A percentile compares a stretch with the other conserved stretches of the same genome.
phyloP scores from a whole-genome alignment of 768 basidiomycete species.

The Tylopilus plumbeoviolaceoides region DNA sequence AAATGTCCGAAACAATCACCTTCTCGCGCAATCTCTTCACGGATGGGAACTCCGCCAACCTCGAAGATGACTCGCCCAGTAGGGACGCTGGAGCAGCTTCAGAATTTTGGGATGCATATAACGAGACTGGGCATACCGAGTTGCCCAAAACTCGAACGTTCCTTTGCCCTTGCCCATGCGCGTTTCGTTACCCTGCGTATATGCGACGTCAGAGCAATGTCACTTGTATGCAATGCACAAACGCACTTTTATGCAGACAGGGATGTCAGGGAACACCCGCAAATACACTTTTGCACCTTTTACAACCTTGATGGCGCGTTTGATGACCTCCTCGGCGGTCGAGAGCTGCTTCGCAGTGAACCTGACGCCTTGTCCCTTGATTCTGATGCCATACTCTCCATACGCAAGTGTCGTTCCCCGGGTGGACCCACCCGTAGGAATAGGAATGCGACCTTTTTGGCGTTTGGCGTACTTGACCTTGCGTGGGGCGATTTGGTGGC shows the following conservation, averaged over 20 bases:
- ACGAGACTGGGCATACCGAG: conserved; percentile 50
- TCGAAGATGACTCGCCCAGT: conserved; percentile 91
- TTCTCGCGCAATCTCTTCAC: conserved; percentile 89
- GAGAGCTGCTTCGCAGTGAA: conserved; percentile 88
- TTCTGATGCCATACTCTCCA: conserved; percentile 89
- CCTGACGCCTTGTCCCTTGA: conserved; percentile 76
- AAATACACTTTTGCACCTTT: conserved; percentile 86
- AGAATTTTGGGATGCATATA: not conserved
- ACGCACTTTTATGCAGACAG: conserved; percentile 91
- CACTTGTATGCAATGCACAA: not conserved
- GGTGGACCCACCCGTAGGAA: conserved; percentile 85
- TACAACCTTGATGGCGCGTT: conserved; percentile 82
- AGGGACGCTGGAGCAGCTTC: conserved; percentile 56
- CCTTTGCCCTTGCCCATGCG: conserved; percentile 99
- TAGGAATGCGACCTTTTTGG: conserved; percentile 85
- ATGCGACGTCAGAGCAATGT: not conserved
- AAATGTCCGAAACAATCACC: conserved; percentile 41
- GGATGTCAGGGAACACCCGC: conserved; percentile 93
- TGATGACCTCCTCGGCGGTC: conserved; percentile 82
- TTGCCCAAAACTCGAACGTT: conserved; percentile 96
- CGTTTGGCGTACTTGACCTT: conserved; percentile 81
- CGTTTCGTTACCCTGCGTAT: conserved; percentile 84
- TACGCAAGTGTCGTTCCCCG: conserved; percentile 91
- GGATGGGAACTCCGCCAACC: conserved; percentile 84
- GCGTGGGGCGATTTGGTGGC: conserved; percentile 74